Evolutionary conservation across 257 asterid species (phyloP).

Genomic region (Rubia yunnanensis): DNA sequence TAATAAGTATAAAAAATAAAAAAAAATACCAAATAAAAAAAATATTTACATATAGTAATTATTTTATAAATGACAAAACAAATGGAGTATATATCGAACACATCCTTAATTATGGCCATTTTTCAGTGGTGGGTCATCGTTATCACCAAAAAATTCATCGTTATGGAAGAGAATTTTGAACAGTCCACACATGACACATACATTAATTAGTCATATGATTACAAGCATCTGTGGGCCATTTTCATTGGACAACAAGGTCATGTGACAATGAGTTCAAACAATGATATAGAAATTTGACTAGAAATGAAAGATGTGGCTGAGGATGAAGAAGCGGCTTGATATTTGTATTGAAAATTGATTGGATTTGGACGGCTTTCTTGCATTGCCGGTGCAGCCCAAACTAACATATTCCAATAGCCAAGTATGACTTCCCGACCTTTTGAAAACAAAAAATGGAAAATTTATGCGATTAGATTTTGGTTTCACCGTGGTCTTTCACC

Average conservation of each 20-base stretch:
- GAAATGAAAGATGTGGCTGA: slow-evolving; percentile 29
- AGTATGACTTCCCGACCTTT: slow-evolving; percentile 3
- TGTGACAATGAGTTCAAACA: neutral
- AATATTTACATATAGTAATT: too few species aligned
- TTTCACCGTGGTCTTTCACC: neutral
- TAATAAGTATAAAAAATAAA: too few species aligned
- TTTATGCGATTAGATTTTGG: neutral
- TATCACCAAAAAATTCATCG: neutral
- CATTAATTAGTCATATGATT: neutral
- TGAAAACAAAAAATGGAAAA: neutral
- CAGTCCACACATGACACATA: neutral
- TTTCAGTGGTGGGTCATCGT: neutral
- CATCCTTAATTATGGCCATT: too few species aligned
- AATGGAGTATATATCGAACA: too few species aligned
- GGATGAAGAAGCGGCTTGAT: slow-evolving; percentile 19
- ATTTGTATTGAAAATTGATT: neutral
- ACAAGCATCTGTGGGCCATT: neutral
- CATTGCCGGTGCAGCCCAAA: neutral
- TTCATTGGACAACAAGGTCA: neutral
- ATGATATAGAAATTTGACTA: neutral
- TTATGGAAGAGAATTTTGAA: neutral
- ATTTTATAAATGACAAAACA: too few species aligned
- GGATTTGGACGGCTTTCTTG: slow-evolving; percentile 3
- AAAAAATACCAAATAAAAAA: too few species aligned
- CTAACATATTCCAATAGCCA: neutral